Evolutionary conservation across 768 basidiomycete genomes (phyloP).

Genomic region (Trametes maxima): DNA sequence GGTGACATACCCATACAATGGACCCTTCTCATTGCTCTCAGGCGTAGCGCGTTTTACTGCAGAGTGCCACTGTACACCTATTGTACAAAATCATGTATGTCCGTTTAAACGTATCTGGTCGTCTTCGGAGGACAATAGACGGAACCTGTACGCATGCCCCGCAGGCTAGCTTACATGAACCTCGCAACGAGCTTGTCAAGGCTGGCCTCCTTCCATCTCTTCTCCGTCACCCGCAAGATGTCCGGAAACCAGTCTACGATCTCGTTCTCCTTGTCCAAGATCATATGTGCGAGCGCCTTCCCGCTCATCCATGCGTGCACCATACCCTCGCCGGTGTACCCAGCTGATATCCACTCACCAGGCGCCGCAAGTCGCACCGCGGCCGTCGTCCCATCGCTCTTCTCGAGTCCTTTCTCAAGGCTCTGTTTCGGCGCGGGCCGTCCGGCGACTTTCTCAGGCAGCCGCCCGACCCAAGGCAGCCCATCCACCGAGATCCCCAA

Average conservation of each 20-base stretch:
- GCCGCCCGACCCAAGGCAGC: conserved; percentile 70
- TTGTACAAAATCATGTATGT: too few species aligned
- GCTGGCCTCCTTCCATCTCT: conserved; percentile 49
- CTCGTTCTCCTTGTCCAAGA: conserved; percentile 43
- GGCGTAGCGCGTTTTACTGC: too few species aligned
- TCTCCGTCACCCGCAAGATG: conserved; percentile 47
- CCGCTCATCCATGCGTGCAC: conserved; percentile 68
- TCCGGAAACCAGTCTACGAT: conserved; percentile 52
- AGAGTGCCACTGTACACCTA: background rate
- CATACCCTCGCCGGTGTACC: conserved; percentile 77
- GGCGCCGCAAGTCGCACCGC: conserved; percentile 34
- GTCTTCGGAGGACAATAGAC: too few species aligned
- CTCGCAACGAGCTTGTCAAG: conserved; percentile 38
- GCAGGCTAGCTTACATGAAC: conserved; percentile 14
- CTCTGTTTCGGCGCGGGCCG: conserved; percentile 32
- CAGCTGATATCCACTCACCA: conserved; percentile 75
- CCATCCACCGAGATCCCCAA: conserved; percentile 62
- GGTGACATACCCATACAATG: too few species aligned
- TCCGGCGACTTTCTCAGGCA: conserved; percentile 52
- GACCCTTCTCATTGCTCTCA: too few species aligned
- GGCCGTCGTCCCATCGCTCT: background rate
- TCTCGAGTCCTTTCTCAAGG: background rate
- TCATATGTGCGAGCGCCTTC: conserved; percentile 60
- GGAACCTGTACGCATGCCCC: background rate
- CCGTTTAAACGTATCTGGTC: too few species aligned